Conservation (phyloP, 768 basidiomycete genomes). For the Dentipellis sp. region DNA sequence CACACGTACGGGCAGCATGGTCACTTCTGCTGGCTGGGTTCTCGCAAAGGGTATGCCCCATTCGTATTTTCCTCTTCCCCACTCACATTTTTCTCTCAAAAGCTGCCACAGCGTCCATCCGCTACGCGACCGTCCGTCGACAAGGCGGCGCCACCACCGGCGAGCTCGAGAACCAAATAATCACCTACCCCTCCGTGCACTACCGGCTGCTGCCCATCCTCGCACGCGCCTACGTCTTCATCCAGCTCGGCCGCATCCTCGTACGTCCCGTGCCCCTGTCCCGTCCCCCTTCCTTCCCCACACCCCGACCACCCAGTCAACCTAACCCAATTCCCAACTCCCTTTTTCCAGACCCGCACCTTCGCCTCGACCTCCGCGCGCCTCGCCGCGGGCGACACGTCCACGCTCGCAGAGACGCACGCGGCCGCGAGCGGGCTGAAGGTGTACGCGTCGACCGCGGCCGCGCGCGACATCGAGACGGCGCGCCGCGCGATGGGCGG, state of each 20-base stretch:
- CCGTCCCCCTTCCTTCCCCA: neutral
- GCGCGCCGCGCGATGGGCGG: slow-evolving; percentile 69
- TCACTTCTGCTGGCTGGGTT: slow-evolving; percentile 48
- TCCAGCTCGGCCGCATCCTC: slow-evolving; percentile 50
- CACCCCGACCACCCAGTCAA: neutral
- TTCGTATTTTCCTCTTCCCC: neutral
- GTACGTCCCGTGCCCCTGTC: slow-evolving; percentile 34
- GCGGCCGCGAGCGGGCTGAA: slow-evolving; percentile 65
- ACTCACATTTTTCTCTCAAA: neutral
- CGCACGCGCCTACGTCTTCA: slow-evolving; percentile 60
- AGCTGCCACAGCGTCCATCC: slow-evolving; percentile 56
- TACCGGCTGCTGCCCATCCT: slow-evolving; percentile 65
- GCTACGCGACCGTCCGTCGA: slow-evolving; percentile 64
- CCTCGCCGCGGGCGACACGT: slow-evolving; percentile 47
- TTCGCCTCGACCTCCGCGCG: slow-evolving; percentile 41
- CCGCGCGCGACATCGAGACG: slow-evolving; percentile 50
- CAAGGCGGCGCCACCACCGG: slow-evolving; percentile 47
- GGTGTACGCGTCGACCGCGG: slow-evolving; percentile 41
- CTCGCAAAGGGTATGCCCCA: slow-evolving; percentile 48
- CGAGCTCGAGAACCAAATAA: slow-evolving; percentile 57
- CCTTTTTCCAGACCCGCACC: slow-evolving; percentile 29
- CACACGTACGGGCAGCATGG: slow-evolving; percentile 39
- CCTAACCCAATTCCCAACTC: neutral
- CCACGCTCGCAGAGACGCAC: slow-evolving; percentile 63
- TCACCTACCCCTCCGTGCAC: slow-evolving; percentile 66